Conservation (phyloP, 2,329 filamentous ascomycete genomes). For the Trichophyton rubrum region DNA sequence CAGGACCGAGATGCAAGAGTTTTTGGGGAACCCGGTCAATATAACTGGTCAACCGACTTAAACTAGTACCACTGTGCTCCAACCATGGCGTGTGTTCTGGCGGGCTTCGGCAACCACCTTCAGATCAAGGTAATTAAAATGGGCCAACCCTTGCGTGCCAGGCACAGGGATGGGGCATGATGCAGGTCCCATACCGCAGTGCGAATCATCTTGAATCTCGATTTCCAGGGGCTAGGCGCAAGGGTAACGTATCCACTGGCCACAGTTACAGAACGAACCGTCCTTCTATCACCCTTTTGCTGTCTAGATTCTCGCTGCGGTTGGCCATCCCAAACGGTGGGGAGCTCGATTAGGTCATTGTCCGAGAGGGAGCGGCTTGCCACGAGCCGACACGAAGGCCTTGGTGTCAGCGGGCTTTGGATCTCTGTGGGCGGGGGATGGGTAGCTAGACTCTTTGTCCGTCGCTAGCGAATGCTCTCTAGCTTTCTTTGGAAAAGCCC, state of each 20-base stretch:
- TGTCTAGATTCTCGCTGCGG: neutral
- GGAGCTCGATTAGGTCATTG: neutral
- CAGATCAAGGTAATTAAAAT: neutral
- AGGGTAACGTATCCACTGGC: neutral
- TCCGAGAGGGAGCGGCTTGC: neutral
- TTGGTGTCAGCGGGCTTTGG: too few relatives aligned
- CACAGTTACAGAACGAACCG: neutral
- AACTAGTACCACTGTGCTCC: neutral
- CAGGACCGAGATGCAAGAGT: neutral
- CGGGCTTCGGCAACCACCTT: neutral
- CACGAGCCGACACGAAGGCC: neutral
- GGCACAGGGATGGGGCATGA: neutral
- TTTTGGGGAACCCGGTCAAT: neutral
- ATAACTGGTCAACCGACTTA: neutral
- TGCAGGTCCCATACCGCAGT: neutral
- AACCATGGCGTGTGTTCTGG: neutral
- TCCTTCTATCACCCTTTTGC: neutral
- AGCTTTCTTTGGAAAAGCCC: neutral
- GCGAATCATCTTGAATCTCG: neutral
- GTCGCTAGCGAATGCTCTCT: neutral
- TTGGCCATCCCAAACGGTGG: neutral
- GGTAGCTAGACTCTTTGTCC: neutral
- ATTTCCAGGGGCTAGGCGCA: neutral
- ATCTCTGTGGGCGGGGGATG: too few relatives aligned
- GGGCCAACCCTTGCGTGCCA: neutral